Base-by-base conservation (phyloP, 2,329 filamentous ascomycete species). In the Penicillium sp. region DNA sequence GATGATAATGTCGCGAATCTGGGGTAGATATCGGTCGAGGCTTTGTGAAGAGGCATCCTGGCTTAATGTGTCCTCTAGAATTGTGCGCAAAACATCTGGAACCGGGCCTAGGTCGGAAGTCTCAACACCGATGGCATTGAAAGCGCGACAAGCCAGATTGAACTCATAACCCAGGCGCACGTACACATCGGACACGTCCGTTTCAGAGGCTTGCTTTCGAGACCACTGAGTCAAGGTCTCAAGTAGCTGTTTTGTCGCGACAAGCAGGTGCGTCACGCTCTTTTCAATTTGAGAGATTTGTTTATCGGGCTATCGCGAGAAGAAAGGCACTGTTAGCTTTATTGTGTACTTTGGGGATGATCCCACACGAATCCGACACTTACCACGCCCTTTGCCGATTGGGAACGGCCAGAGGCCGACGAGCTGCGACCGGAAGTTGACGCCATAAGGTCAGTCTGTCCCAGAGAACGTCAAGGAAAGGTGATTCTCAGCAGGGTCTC, bases 161-260 rank as follows among this genome's bases (percentile, higher is more conserved):
- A 99, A 99, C 77, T 99, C 95, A 77, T 99, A 99, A 47, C 95
- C 95, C 60, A 99, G 81, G 59, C 95, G 89, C 59, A 99, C 95
- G 73, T 99, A 99, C 67, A 99, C 95, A 74, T 99, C 95, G 13
- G 95, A 98, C 58, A 99, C 95, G 74, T 98, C 91, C 60, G 89
- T 90, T 77, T 99, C 95, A 62, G 91, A 93, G 54, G 95, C 93
- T 68, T 90, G 88, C 60, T 90, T 89, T 56, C 93, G 90, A 58
- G 95, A 99, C 95, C 95, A 99, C 82, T 96, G 90, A 47, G 95
- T 99, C 60, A 99, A 82, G 6, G 93, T 99, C 79, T 99, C 95
- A 60, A 99, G 88, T 2, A 99, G 87, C 77, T 98, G 93, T 75
- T 99, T 99, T 33, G 95, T 99, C 35, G 95, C 95, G 64, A 99